Percentiles rank a stretch among this genome's conserved stretches.
phyloP scores from a whole-genome alignment of 768 basidiomycete species.

The Leccinum subgranulosum region DNA sequence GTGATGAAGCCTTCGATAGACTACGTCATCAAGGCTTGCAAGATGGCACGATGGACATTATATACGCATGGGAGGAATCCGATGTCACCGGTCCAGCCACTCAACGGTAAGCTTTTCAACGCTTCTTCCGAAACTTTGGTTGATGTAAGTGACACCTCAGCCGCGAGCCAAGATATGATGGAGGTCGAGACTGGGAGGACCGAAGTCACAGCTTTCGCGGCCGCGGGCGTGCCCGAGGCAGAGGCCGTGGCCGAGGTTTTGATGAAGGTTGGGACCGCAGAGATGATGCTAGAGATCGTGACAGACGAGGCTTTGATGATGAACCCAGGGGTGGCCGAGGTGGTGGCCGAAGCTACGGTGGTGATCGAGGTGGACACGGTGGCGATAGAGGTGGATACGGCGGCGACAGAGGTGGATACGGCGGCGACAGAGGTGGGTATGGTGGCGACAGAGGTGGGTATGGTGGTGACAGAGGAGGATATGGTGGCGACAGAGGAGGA shows the following conservation, averaged over 20 bases:
- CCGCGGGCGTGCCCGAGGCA: slow-evolving; percentile 36
- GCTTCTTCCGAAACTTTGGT: background rate
- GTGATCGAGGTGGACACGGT: slow-evolving; percentile 41
- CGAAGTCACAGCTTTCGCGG: slow-evolving; percentile 38
- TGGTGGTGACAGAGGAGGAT: slow-evolving; percentile 38
- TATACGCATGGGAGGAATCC: slow-evolving; percentile 78
- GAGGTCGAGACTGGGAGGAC: slow-evolving; percentile 48
- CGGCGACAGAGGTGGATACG: slow-evolving; percentile 37
- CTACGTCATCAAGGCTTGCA: slow-evolving; percentile 75
- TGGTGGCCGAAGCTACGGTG: slow-evolving; percentile 36
- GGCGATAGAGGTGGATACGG: slow-evolving; percentile 6
- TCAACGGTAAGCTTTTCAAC: slow-evolving; percentile 32
- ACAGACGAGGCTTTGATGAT: slow-evolving; percentile 34
- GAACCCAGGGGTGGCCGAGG: slow-evolving; percentile 35
- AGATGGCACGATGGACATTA: slow-evolving; percentile 87
- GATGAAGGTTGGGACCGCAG: slow-evolving; percentile 46
- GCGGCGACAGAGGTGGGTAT: slow-evolving; percentile 41
- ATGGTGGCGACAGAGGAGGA: slow-evolving; percentile 41
- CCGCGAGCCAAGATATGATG: slow-evolving; percentile 35
- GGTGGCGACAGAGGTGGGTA: slow-evolving; percentile 39
- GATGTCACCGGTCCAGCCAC: slow-evolving; percentile 49
- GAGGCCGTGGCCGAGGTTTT: slow-evolving; percentile 37
- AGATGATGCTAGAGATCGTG: slow-evolving; percentile 41
- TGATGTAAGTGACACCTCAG: slow-evolving; percentile 14
- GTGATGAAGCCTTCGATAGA: slow-evolving; percentile 74